Percentiles rank a stretch among this genome's conserved stretches.
These are phyloP conservation scores for Globisporangium barbulae DNA, from an alignment of 352 stramenopile species.

Conservation along the genomic window DNA sequence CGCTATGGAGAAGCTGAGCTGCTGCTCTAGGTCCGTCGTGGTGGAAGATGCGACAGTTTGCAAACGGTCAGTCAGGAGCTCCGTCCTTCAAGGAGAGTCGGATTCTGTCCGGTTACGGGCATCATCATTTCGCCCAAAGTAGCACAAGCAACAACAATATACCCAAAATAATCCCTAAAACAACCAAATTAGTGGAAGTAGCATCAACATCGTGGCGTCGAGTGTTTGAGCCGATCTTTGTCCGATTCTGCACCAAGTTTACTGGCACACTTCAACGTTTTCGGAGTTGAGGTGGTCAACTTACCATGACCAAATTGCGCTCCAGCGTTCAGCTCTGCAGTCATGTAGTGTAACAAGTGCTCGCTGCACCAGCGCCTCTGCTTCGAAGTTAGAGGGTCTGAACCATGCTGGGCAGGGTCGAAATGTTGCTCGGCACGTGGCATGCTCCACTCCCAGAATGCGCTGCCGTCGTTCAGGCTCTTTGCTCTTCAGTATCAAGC, in stretches of 20 bases:
- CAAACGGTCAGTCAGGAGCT: background rate
- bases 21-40: background rate
- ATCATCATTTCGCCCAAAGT: background rate
- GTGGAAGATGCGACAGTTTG: background rate
- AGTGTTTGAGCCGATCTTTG: background rate
- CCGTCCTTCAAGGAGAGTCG: background rate
- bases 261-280: conserved; percentile 5
- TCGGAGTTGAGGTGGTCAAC: background rate
- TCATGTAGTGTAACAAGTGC: too few relatives aligned
- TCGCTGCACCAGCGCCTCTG: too few relatives aligned
- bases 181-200: background rate
- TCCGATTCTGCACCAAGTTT: background rate
- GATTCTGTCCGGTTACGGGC: background rate
- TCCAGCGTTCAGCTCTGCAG: too few relatives aligned
- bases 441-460: too few relatives aligned
- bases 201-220: background rate
- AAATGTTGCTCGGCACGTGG: too few relatives aligned
- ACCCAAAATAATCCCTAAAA: background rate
- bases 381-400: too few relatives aligned
- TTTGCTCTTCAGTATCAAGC: too few relatives aligned
- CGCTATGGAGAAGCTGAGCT: background rate
- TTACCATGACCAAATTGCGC: too few relatives aligned
- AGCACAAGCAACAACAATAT: background rate
- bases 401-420: too few relatives aligned
- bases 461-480: too few relatives aligned